Evolutionary conservation across 202 grass and related monocot species (phyloP).

Genomic region (Panicum hallii): DNA sequence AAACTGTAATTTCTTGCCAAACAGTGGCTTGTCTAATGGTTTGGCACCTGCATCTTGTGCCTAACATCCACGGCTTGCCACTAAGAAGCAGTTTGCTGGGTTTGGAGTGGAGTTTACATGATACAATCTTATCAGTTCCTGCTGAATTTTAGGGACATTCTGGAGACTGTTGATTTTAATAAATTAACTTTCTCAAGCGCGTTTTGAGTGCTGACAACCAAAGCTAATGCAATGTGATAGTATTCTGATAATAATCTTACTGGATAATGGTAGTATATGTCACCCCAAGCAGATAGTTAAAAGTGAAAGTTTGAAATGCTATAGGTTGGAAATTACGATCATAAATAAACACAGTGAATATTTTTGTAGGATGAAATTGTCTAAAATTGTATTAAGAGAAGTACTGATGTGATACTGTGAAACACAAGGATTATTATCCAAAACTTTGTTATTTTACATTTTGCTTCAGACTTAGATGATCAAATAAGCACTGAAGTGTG

Average conservation of each 20-base stretch:
- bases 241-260: background rate
- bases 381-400: background rate
- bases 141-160: background rate
- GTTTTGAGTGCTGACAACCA: background rate
- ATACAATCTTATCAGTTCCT: background rate
- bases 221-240: constrained; percentile 1
- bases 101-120: background rate
- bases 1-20: constrained; percentile 9
- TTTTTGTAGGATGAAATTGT: background rate
- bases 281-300: background rate
- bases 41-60: background rate
- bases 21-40: background rate
- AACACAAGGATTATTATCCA: background rate
- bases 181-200: constrained; percentile 13
- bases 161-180: background rate
- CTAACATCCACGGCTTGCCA: background rate
- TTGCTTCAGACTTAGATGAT: background rate
- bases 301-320: background rate
- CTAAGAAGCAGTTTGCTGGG: background rate
- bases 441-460: background rate
- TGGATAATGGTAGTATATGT: background rate
- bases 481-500: background rate
- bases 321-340: background rate
- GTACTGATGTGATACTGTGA: background rate
- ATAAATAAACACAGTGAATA: background rate